These are phyloP conservation scores for Sinapis alba DNA, from an alignment of 441 rosid genomes.

Conservation along the genomic window DNA sequence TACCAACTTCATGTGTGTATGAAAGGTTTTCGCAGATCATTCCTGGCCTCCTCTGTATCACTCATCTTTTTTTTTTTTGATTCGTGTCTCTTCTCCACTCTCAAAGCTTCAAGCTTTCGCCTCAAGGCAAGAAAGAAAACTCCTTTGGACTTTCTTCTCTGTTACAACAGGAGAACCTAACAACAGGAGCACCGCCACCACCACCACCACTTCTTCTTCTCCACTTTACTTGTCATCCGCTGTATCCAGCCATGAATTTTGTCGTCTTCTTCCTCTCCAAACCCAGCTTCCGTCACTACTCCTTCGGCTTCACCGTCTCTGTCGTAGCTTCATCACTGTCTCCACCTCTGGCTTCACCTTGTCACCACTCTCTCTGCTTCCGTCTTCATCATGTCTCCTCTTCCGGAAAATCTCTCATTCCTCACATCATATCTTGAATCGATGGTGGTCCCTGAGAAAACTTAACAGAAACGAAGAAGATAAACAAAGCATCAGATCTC, in stretches of 20 bases:
- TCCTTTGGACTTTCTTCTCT: not conserved
- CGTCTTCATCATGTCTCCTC: too few species aligned
- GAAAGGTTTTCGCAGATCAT: slow-evolving; percentile 59
- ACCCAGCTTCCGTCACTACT: not conserved
- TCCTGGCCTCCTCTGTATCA: slow-evolving; percentile 54
- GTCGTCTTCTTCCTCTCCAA: not conserved
- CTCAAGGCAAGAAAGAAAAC: not conserved
- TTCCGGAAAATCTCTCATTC: too few species aligned
- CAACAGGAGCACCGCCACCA: too few species aligned
- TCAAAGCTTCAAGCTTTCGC: slow-evolving; percentile 6
- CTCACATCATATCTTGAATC: too few species aligned
- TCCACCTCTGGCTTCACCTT: not conserved
- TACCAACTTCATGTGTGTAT: slow-evolving; percentile 73
- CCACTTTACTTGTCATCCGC: not conserved
- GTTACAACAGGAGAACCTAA: too few species aligned
- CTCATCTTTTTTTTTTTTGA: slow-evolving; percentile 56
- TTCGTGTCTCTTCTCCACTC: not conserved
- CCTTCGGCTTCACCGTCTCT: not conserved
- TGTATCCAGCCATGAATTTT: not conserved
- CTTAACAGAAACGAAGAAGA: too few species aligned
- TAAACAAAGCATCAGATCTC: too few species aligned
- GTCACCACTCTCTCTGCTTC: not conserved
- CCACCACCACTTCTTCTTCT: too few species aligned
- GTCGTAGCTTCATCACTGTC: not conserved
- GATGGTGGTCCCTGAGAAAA: too few species aligned